Base-by-base conservation (phyloP, 148 eudicot genomes). In the Rhododendron griersonianum region DNA sequence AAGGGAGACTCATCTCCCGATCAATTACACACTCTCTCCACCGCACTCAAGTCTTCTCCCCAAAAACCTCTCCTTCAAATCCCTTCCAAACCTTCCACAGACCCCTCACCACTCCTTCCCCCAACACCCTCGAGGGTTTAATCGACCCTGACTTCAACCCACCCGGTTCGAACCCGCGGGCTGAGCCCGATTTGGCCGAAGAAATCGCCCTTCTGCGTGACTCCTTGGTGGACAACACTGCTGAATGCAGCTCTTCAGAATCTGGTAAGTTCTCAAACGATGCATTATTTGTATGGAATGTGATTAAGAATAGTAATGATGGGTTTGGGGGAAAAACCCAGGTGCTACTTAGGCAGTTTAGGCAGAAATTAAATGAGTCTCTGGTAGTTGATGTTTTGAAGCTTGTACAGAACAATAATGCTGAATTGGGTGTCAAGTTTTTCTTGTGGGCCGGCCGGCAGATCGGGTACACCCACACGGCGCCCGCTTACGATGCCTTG, bases 391-490 rank as follows among this genome's bases (percentile, higher is more conserved):
- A 92, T 89, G 98, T 97, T 81, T 89, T 95, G 81, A 89, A 86
- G 74, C 86, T 91, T 84, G 85, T 94, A 59, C 89, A 89, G 39
- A 93, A 90, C 85, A 90, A 30, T 86, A 91, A 30, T 71, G 76
- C 92, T 89, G 91, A 93, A 45, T 88, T 94, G 88, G 91, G 93
- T 87, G 95, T 94, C 61, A 90, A 93, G 86, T 97, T 97, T 89
- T 95, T 97, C 83, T 55, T 92, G 69, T 97, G 99, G 99, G 98
- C 94, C 19, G 95, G 94, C 87, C 88, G 93, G 69, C 99, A 97
- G 86, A 91, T 97, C 61, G 98, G 98, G 41, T 97, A 97, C 89
- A 82, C 35, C 87, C 99, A 97, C 84, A 88, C 86, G 73, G 28
- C 81, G 44, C 76, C 80, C 25, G 98, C 95, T 86, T 97, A 92